Evolutionary conservation across 2,329 filamentous ascomycete genomes (phyloP).

Genomic region (Fusarium coffeatum): DNA sequence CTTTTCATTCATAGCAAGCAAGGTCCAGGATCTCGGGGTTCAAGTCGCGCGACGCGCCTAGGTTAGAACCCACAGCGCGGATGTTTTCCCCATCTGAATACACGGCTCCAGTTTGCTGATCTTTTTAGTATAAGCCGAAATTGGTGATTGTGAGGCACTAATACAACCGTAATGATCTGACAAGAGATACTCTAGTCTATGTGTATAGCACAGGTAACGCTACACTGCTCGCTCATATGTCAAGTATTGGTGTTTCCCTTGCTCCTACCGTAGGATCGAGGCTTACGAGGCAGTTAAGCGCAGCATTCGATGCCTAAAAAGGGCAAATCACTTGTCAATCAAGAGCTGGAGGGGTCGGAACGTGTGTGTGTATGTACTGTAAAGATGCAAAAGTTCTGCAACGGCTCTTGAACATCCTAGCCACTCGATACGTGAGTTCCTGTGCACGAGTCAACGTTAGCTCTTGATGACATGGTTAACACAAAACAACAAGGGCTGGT

Average conservation of each 20-base stretch:
- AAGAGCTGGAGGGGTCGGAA: conserved; percentile 24
- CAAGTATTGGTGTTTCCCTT: conserved; percentile 3
- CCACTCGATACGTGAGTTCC: background rate
- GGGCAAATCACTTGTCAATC: conserved; percentile 33
- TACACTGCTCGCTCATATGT: background rate
- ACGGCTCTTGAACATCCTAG: background rate
- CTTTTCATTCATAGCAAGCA: conserved; percentile 20
- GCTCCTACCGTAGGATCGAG: conserved; percentile 14
- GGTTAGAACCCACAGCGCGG: conserved; percentile 18
- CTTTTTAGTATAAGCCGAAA: conserved; percentile 30
- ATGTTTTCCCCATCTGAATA: conserved; percentile 24
- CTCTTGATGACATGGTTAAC: background rate
- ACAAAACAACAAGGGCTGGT: conserved; percentile 6
- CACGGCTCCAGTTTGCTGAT: conserved; percentile 4
- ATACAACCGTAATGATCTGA: conserved; percentile 10
- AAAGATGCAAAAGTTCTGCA: conserved; percentile 13
- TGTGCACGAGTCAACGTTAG: conserved; percentile 3
- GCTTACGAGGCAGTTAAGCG: conserved; percentile 26
- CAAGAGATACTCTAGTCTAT: conserved; percentile 4
- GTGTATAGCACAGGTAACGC: conserved; percentile 8
- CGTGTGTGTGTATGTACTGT: conserved; percentile 1
- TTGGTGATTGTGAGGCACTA: conserved; percentile 23
- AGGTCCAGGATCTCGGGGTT: conserved; percentile 34
- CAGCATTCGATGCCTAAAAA: conserved; percentile 12
- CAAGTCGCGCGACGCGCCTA: conserved; percentile 25